Percentiles rank a stretch among this genome's conserved stretches.
Evolutionary conservation across 345 rosid genomes (phyloP).

Genomic region (Iberis pinnata): DNA sequence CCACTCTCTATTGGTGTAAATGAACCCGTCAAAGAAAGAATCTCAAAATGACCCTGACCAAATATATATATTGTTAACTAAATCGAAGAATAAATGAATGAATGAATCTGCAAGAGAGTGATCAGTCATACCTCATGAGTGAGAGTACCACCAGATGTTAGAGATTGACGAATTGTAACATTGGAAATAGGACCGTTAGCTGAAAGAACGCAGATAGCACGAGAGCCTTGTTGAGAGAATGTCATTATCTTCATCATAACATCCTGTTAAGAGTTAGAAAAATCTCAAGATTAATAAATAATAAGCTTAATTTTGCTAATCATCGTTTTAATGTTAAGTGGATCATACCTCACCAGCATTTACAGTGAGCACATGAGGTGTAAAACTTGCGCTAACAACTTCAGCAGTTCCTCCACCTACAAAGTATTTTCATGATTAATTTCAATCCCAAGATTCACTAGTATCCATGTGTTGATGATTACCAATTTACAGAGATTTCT

Average conservation of each 20-base stretch:
- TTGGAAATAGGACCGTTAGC: slow-evolving; percentile 81
- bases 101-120: slow-evolving; percentile 5
- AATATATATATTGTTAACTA: too few species aligned
- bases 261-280: slow-evolving; percentile 47
- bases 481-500: too few species aligned
- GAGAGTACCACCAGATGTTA: slow-evolving; percentile 73
- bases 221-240: slow-evolving; percentile 73
- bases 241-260: slow-evolving; percentile 88
- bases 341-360: slow-evolving; percentile 79
- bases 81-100: not conserved
- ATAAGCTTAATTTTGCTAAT: too few species aligned
- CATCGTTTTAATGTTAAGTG: too few species aligned
- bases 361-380: slow-evolving; percentile 76
- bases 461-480: not conserved
- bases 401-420: slow-evolving; percentile 47
- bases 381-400: slow-evolving; percentile 83
- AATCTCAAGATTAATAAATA: too few species aligned
- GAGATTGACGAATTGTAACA: slow-evolving; percentile 82
- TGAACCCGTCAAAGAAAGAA: slow-evolving; percentile 82
- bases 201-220: slow-evolving; percentile 77
- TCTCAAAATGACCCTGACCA: slow-evolving; percentile 83
- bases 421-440: not conserved
- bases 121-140: slow-evolving; percentile 62
- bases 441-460: too few species aligned
- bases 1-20: slow-evolving; percentile 59